Percentiles rank a stretch among this genome's conserved stretches.
phyloP scores from a whole-genome alignment of 495 filamentous ascomycete species.

The Trichoderma orchidacearum region DNA sequence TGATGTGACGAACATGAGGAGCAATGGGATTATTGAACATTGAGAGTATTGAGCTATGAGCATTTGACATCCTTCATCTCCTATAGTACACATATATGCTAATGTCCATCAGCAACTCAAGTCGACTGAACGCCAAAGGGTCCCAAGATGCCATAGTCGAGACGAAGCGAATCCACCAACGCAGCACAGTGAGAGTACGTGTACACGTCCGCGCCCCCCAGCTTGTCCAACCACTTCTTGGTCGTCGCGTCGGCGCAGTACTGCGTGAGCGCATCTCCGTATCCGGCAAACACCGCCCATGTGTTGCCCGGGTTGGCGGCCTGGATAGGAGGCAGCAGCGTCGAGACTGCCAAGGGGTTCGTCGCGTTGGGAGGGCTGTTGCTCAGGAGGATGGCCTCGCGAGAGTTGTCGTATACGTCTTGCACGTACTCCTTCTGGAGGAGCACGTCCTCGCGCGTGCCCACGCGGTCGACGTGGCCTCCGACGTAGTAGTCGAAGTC shows the following conservation, averaged over 20 bases:
- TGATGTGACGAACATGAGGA: no score
- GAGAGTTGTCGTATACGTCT: constrained; percentile 19
- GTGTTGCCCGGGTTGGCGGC: background rate
- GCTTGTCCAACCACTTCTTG: constrained; percentile 17
- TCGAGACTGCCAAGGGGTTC: background rate
- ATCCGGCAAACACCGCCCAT: constrained; percentile 6
- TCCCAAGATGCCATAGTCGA: no score
- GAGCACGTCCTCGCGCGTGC: constrained; percentile 17
- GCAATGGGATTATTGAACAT: no score
- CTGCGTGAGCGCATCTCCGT: constrained; percentile 14
- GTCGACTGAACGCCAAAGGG: no score
- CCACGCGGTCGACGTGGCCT: constrained; percentile 21
- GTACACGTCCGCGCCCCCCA: constrained; percentile 21
- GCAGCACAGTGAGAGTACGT: no score
- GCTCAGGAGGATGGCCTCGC: constrained; percentile 12
- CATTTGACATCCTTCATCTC: no score
- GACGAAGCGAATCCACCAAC: no score
- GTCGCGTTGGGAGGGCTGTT: constrained; percentile 9
- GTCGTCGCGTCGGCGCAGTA: constrained; percentile 17
- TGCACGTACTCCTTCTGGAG: constrained; percentile 20
- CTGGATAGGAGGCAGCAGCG: constrained; percentile 3
- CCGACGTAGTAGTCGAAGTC: constrained; percentile 26
- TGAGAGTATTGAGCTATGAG: no score
- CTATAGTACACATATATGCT: no score
- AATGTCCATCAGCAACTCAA: no score